Evolutionary conservation across 306 rosid species (phyloP).

Genomic region (Quercus engelmannii): DNA sequence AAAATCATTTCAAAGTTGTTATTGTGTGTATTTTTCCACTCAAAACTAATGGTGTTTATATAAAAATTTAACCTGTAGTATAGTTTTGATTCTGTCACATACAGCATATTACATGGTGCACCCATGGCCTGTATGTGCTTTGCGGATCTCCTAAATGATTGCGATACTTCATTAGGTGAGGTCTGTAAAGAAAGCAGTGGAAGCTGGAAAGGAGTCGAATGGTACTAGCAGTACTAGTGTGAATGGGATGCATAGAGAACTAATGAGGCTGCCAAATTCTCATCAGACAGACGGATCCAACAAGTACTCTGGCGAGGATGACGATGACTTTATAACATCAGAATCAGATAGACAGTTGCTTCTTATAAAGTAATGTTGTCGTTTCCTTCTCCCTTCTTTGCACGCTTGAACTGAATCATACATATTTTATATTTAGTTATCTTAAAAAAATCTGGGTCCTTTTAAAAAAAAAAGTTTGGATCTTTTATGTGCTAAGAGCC

Average conservation of each 20-base stretch:
- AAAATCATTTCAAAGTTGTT: too few relatives aligned
- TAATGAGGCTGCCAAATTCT: constrained; percentile 80
- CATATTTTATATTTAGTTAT: too few relatives aligned
- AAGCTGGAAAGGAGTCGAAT: constrained; percentile 51
- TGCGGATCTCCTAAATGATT: constrained; percentile 20
- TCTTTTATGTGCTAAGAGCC: too few relatives aligned
- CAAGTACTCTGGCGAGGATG: constrained; percentile 46
- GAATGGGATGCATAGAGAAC: constrained; percentile 73
- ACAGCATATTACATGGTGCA: too few relatives aligned
- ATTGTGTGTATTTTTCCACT: too few relatives aligned
- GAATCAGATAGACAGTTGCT: constrained; percentile 96
- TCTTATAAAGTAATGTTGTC: constrained; percentile 64
- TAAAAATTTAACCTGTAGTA: too few relatives aligned
- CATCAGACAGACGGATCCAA: constrained; percentile 52
- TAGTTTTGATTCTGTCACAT: too few relatives aligned
- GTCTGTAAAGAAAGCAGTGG: constrained; percentile 59
- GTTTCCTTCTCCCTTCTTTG: not conserved
- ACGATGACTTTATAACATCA: constrained; percentile 67
- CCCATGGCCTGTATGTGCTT: not conserved
- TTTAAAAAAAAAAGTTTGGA: too few relatives aligned
- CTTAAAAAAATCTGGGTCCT: too few relatives aligned
- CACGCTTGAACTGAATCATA: not conserved
- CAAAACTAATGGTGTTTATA: too few relatives aligned
- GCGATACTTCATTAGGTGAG: constrained; percentile 50
- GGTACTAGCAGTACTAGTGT: constrained; percentile 34